phyloP scores from a whole-genome alignment of 2,329 filamentous ascomycete genomes.

The Fusarium acutatum region DNA sequence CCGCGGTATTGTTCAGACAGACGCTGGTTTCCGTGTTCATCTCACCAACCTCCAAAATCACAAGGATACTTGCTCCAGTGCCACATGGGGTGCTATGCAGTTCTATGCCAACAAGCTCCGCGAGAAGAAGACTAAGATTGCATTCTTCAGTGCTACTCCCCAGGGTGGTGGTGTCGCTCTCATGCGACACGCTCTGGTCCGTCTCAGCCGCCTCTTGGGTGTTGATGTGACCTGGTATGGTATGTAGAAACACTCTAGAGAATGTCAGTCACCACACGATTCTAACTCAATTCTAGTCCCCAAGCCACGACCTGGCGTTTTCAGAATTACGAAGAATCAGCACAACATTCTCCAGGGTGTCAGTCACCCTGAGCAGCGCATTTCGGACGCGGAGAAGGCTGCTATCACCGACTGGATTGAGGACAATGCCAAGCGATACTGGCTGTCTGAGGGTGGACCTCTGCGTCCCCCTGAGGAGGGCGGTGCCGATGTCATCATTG shows the following conservation, averaged over 20 bases:
- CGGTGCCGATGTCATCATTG: conserved; percentile 78
- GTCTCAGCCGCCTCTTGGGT: conserved; percentile 72
- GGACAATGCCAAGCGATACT: conserved; percentile 78
- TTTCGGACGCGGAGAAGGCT: conserved; percentile 68
- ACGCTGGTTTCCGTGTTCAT: conserved; percentile 70
- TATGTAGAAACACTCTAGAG: conserved; percentile 42
- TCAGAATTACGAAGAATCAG: conserved; percentile 85
- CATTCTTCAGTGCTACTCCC: conserved; percentile 82
- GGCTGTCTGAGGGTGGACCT: conserved; percentile 74
- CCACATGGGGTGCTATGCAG: conserved; percentile 73
- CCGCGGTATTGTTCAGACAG: conserved; percentile 75
- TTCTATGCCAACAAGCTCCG: conserved; percentile 71
- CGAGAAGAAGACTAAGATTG: conserved; percentile 70
- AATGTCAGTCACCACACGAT: too few relatives aligned
- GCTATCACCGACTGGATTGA: conserved; percentile 76
- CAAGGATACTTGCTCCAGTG: conserved; percentile 64
- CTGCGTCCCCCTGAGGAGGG: conserved; percentile 71
- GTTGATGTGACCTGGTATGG: conserved; percentile 79
- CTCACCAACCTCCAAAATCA: conserved; percentile 67
- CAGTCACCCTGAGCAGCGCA: conserved; percentile 68
- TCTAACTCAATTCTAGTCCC: conserved; percentile 61
- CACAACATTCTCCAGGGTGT: conserved; percentile 91
- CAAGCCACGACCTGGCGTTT: conserved; percentile 80
- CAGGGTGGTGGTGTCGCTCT: conserved; percentile 85
- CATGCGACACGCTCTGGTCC: conserved; percentile 81